Percentiles rank a stretch among this genome's conserved stretches.
phyloP scores from a whole-genome alignment of 1,284 basidiomycete species.

The Ustilago xerochloae region DNA sequence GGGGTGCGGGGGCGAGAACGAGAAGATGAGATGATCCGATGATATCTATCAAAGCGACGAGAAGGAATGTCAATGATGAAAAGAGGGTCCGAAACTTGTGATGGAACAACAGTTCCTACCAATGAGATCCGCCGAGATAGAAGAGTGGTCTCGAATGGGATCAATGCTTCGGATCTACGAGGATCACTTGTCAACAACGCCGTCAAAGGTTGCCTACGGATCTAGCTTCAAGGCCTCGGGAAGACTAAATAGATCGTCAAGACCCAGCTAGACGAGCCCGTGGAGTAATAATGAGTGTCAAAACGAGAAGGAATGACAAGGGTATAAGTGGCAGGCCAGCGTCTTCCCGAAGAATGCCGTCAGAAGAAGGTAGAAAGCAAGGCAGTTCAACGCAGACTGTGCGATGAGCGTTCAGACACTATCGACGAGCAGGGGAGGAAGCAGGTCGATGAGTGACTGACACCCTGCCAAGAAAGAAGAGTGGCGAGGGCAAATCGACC shows the following conservation, averaged over 20 bases:
- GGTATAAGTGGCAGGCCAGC: neutral
- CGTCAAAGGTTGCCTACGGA: too few relatives aligned
- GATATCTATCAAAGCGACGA: neutral
- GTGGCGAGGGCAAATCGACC: neutral
- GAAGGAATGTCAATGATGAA: too few relatives aligned
- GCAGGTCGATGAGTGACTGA: neutral
- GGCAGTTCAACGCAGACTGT: too few relatives aligned
- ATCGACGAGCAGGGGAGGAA: constrained; percentile 3
- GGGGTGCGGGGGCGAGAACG: neutral
- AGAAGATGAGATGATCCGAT: neutral
- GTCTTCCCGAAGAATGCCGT: neutral
- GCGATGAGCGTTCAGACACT: constrained; percentile 1
- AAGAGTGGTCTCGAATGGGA: too few relatives aligned
- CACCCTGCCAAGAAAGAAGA: neutral
- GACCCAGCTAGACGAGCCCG: neutral
- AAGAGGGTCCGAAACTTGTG: too few relatives aligned
- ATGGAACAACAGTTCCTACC: too few relatives aligned
- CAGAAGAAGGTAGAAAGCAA: neutral
- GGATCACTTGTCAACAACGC: too few relatives aligned
- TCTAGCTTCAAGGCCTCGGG: too few relatives aligned
- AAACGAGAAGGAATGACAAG: neutral
- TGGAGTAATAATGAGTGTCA: neutral
- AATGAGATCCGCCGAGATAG: too few relatives aligned
- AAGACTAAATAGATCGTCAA: too few relatives aligned
- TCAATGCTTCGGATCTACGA: too few relatives aligned